Evolutionary conservation across 1,284 basidiomycete genomes (phyloP), one percentile per base, ranked within the genome.

Genomic region (Sutorius eximius): DNA sequence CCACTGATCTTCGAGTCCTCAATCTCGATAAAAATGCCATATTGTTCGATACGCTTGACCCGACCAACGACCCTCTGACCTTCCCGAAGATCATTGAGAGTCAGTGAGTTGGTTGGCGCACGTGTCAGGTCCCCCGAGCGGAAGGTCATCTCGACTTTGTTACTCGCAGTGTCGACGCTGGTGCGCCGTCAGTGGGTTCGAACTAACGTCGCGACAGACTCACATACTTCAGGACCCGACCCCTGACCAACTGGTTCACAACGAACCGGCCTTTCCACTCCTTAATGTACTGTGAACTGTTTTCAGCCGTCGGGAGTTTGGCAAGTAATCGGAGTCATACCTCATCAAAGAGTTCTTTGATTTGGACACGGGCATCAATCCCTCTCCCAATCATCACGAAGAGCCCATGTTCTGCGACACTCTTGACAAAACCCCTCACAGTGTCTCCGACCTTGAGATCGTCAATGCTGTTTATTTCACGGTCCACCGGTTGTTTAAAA

Each of bases 11-110:
- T 89, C 1, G 90, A 89, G 15, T 83, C 88, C 11, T 91, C 85
- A 41, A 98, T 87, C 68, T 89, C 83, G 51, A 99, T 85, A 75
- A 99, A 98, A 37, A 98, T 79, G 16, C 97, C 97, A 66, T 93
- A 99, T 36, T 86, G 82, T 71, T 95, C 91, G 11, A 95, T 80
- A 59, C 81, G 84, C 70, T 88, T 91, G 46, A 95, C 82, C 32
- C 77, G 75, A 15, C 90, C 87, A 34, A 86, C 81, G 40, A 94
- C 77, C 62, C 89, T 91, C 66, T 93, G 87, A 47, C 89, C 91
- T 62, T 85, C 81, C 18, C 76, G 73, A 44, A 94, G 79, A 68
- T 92, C 86, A 32, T 76, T 69, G 7, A 89, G 62, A 10, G 75
- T 74, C 52, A 85, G 66, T 11, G 68, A 70, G 20, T 73, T 69